Evolutionary conservation across 225 moss, liverwort and hornwort species (phyloP), one percentile per base, ranked within the genome.

Genomic region (Polytrichum commune): DNA sequence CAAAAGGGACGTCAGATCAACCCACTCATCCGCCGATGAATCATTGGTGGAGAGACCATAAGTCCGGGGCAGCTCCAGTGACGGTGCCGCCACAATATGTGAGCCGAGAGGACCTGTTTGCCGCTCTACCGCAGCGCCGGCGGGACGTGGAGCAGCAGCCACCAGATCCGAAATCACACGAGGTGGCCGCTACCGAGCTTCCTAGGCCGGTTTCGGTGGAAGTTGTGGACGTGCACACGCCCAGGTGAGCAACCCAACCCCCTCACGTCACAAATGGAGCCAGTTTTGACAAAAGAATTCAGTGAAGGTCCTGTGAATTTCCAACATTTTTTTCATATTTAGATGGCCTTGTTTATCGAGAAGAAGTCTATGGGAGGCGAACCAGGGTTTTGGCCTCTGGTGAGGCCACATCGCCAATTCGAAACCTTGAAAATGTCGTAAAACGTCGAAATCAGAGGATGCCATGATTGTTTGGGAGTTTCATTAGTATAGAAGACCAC

Each of bases 31-130:
- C 62, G 5, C 53, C 29, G 2, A 18, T 55, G 5, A 68, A 68
- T 26, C 68, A 68, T 25, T 68, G 68, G 68, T 68, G 68, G 68
- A 53, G 68, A 27, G 68, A 68, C 27, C 46, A 46, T 46, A 32
- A 23, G 66, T 33, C 66, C 2, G 53, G 54, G 25, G 13, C 54
- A 8, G 54, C 18, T 4, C 53, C 35, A 20, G 53, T 68, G 18
- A 68, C 68, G 10, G 68, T 68, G 53, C 68, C 68, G 18, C 68
- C 68, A 18, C 68, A 68, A 18, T 68, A 68, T 27, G 68, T 68
- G 27, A 68, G 68, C 53, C 24, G 18, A 10, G 68, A 68, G 19
- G 68, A 68, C 27, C 8, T 68, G 24, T 54, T 53, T 19, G 68
- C 68, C 27, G 68, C 68, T 16, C 6, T 68, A 8, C 54, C 68